phyloP scores from a whole-genome alignment of 2,329 filamentous ascomycete species.

The Arthrinium puccinioides region DNA sequence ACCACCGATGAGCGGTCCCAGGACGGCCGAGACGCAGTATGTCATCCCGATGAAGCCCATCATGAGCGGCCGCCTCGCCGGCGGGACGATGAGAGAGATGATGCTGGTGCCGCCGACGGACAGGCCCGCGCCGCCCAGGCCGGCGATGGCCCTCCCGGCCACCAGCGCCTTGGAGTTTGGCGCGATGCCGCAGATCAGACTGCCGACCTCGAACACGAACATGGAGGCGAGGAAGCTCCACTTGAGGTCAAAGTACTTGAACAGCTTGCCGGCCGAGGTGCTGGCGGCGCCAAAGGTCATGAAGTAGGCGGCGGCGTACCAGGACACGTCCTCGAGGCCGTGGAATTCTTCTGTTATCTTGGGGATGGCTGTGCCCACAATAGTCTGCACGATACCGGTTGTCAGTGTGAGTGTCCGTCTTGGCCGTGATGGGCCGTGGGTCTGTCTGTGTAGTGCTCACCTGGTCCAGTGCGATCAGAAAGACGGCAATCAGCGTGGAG shows the following conservation, averaged over 20 bases:
- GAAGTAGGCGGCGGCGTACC: constrained; percentile 31
- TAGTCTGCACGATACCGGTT: too few relatives aligned
- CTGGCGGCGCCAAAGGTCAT: constrained; percentile 23
- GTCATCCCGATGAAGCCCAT: neutral
- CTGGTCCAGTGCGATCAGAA: constrained; percentile 24
- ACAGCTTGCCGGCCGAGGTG: constrained; percentile 21
- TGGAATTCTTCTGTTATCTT: constrained; percentile 21
- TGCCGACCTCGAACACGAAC: constrained; percentile 28
- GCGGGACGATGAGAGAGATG: neutral
- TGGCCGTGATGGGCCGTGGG: too few relatives aligned
- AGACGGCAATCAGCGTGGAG: constrained; percentile 23
- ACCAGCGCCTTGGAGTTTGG: constrained; percentile 23
- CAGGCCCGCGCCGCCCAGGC: constrained; percentile 26
- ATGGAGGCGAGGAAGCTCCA: constrained; percentile 23
- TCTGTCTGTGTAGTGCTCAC: too few relatives aligned
- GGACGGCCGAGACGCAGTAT: neutral
- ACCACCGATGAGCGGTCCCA: neutral
- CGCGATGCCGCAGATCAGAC: constrained; percentile 25
- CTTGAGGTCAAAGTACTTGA: constrained; percentile 25
- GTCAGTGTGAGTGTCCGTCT: too few relatives aligned
- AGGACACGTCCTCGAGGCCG: constrained; percentile 30
- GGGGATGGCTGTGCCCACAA: constrained; percentile 26
- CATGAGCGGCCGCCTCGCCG: neutral
- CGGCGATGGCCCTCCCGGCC: constrained; percentile 26
- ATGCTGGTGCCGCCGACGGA: constrained; percentile 3